These are phyloP conservation scores for Kwoniella shivajii DNA, from an alignment of 1,284 basidiomycete species.

Conservation along the genomic window DNA sequence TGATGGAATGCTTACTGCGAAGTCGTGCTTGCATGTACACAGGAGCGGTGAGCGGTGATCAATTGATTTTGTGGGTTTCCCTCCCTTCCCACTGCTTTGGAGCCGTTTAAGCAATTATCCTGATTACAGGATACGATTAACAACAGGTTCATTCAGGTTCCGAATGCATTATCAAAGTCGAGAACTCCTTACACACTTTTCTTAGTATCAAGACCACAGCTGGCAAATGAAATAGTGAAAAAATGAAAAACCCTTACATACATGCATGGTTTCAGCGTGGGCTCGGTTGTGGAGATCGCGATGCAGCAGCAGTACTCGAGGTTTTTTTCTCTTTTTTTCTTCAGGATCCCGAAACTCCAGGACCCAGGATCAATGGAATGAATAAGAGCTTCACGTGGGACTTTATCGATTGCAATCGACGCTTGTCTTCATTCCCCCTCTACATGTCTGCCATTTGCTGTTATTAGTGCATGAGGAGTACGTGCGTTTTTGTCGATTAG, in stretches of 20 bases:
- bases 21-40: background rate
- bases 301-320: background rate
- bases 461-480: too few relatives aligned
- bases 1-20: too few relatives aligned
- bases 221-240: too few relatives aligned
- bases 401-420: too few relatives aligned
- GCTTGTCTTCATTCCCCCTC: too few relatives aligned
- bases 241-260: background rate
- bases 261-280: background rate
- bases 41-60: background rate
- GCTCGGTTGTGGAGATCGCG: background rate
- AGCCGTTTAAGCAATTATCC: background rate
- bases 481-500: too few relatives aligned
- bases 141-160: background rate
- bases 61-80: background rate
- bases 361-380: background rate
- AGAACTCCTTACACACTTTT: too few relatives aligned
- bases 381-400: too few relatives aligned
- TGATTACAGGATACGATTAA: background rate
- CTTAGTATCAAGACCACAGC: too few relatives aligned
- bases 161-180: background rate
- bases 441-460: too few relatives aligned
- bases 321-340: background rate
- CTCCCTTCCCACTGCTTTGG: background rate
- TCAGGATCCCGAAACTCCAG: slow-evolving; percentile 4